Evolutionary conservation across 345 rosid genomes (phyloP), one percentile per base, ranked within the genome.

Genomic region (Syzygium aromaticum): DNA sequence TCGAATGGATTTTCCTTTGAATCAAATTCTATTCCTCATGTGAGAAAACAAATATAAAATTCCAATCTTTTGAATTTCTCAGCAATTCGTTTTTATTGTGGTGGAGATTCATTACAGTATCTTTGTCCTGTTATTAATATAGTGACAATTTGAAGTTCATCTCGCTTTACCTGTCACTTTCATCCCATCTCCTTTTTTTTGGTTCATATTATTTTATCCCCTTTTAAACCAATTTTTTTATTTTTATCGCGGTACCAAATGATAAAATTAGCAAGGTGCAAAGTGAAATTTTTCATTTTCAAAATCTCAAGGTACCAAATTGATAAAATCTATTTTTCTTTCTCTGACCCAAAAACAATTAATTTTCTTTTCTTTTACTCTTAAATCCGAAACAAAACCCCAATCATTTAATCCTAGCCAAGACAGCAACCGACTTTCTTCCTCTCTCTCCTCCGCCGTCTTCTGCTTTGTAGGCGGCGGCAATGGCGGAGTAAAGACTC

Each of bases 321-420:
- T 25, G 12, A 59, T 59, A 27, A 51, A 51, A 51, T 51, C 11
- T 0, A 59, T 25, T 59, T 57, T 59, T 11, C 64, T 6, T 59
- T 25, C 15, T 59, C 64, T 59, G 30, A 3, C 30, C 16, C 25
- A 27, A 59, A 59, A 59, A 15, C 0, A 59, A 6, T 61, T 6
- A 7, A 61, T n/a, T n/a, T 61, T n/a, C 19, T 61, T n/a, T 0
- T 0, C 38, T 61, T n/a, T 61, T 61, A n/a, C 73, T n/a, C 33
- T 1, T 12, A 61, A 61, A 61, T 61, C 38, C 19, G 33, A 61
- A 61, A 14, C 38, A n/a, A n/a, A n/a, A 8, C 19, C 73, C 3
- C 38, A 1, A 1, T n/a, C 64, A 0, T 11, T 25, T 27, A 59
- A 27, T 27, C 16, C 3, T 3, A 59, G 0, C 16, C 64, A 11